Evolutionary conservation across 768 basidiomycete genomes (phyloP).

Genomic region (Lentinus brumalis): DNA sequence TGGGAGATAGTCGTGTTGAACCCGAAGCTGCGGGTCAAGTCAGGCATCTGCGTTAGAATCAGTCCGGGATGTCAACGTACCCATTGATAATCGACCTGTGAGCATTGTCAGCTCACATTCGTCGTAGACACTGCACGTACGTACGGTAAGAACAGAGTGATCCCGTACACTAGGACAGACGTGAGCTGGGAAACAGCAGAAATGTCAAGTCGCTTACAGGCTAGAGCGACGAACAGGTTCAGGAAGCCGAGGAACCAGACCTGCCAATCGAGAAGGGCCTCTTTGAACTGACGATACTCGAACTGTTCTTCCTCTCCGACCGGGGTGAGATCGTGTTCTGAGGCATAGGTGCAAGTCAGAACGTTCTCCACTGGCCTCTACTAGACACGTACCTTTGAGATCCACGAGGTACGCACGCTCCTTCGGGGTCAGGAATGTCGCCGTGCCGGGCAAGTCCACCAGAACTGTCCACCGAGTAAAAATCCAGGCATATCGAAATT

Average conservation of each 20-base stretch:
- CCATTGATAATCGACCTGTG: neutral
- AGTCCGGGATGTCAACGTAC: neutral
- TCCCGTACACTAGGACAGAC: constrained; percentile 22
- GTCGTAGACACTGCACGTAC: neutral
- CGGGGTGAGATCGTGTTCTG: constrained; percentile 55
- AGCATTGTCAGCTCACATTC: neutral
- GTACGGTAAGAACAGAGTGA: neutral
- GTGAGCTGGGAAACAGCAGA: neutral
- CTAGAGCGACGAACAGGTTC: constrained; percentile 56
- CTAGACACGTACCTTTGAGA: constrained; percentile 49
- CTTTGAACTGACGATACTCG: constrained; percentile 50
- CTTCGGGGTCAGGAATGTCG: constrained; percentile 59
- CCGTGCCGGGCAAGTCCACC: constrained; percentile 62
- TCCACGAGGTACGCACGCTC: constrained; percentile 55
- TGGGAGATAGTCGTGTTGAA: constrained; percentile 57
- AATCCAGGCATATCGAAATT: neutral
- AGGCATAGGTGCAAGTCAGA: neutral
- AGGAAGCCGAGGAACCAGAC: constrained; percentile 57
- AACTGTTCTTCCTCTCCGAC: constrained; percentile 64
- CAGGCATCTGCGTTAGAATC: neutral
- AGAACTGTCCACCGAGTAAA: constrained; percentile 41
- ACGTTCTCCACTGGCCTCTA: neutral
- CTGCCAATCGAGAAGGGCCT: constrained; percentile 68
- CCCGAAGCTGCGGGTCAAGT: constrained; percentile 49
- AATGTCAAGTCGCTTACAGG: constrained; percentile 45